Conservation (phyloP, 768 basidiomycete species). For the Suillus bovinus region DNA sequence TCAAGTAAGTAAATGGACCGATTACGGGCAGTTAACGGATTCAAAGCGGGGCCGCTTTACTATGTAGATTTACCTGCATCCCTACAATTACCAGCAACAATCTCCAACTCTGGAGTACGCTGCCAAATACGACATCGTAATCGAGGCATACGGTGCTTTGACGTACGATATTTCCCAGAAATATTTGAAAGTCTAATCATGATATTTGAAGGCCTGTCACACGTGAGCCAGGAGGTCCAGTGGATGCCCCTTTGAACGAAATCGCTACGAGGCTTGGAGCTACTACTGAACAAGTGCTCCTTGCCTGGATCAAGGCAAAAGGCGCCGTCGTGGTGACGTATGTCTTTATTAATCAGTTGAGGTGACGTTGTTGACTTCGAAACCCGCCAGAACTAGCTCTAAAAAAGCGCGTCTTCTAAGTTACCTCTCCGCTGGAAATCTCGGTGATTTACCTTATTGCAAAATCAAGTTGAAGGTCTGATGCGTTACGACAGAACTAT, state of each 20-base stretch:
- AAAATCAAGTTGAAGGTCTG: neutral
- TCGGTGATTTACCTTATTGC: conserved; percentile 41
- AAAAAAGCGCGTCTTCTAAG: conserved; percentile 65
- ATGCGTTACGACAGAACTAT: conserved; percentile 39
- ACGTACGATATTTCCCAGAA: conserved; percentile 41
- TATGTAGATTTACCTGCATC: conserved; percentile 63
- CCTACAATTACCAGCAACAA: conserved; percentile 62
- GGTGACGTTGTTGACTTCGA: neutral
- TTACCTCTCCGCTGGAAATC: conserved; percentile 67
- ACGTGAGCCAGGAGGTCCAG: conserved; percentile 55
- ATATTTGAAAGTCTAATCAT: conserved; percentile 1
- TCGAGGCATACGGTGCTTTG: conserved; percentile 72
- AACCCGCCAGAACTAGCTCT: conserved; percentile 52
- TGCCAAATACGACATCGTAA: conserved; percentile 57
- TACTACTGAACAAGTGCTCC: conserved; percentile 63
- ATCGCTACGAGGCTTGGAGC: conserved; percentile 50
- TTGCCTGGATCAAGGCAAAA: conserved; percentile 74
- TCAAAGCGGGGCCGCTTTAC: neutral
- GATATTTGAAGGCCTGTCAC: conserved; percentile 54
- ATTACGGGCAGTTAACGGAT: neutral
- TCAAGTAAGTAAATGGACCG: conserved; percentile 45
- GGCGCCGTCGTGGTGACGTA: conserved; percentile 67
- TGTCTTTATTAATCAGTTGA: conserved; percentile 9
- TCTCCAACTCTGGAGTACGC: conserved; percentile 58
- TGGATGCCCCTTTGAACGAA: conserved; percentile 56